Evolutionary conservation across 2,329 filamentous ascomycete genomes (phyloP).

Genomic region (Fusarium sp.): DNA sequence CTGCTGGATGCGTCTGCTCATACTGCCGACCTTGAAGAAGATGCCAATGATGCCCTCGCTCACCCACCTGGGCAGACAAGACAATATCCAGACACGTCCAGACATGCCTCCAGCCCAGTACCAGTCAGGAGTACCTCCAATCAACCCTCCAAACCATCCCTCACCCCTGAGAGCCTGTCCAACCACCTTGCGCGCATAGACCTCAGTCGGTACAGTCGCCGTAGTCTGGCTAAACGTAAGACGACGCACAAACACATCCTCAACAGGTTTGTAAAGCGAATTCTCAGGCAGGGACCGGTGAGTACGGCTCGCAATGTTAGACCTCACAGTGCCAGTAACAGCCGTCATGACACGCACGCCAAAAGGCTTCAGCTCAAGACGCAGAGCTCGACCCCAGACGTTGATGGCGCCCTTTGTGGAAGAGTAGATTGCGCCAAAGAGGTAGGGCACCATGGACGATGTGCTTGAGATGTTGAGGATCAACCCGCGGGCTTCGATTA

Average conservation of each 20-base stretch:
- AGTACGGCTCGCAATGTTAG: slow-evolving; percentile 60
- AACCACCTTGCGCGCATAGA: slow-evolving; percentile 59
- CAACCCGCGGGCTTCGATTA: slow-evolving; percentile 63
- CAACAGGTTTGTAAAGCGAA: slow-evolving; percentile 62
- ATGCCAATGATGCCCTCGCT: slow-evolving; percentile 46
- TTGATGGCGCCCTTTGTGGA: slow-evolving; percentile 68
- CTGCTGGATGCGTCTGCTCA: slow-evolving; percentile 41
- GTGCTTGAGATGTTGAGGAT: slow-evolving; percentile 68
- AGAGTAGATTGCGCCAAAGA: slow-evolving; percentile 66
- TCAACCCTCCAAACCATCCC: slow-evolving; percentile 49
- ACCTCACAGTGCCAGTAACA: slow-evolving; percentile 66
- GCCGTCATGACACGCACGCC: slow-evolving; percentile 69
- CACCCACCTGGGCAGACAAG: slow-evolving; percentile 44
- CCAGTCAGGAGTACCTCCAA: slow-evolving; percentile 52
- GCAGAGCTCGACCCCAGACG: slow-evolving; percentile 65
- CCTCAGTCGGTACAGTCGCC: slow-evolving; percentile 58
- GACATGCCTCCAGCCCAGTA: slow-evolving; percentile 52
- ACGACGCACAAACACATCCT: slow-evolving; percentile 60
- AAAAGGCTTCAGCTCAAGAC: slow-evolving; percentile 66
- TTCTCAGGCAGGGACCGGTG: slow-evolving; percentile 57
- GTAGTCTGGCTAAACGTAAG: slow-evolving; percentile 63
- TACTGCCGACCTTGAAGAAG: slow-evolving; percentile 46
- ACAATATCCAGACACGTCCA: slow-evolving; percentile 44
- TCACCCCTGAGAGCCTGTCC: slow-evolving; percentile 55
- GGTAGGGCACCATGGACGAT: slow-evolving; percentile 63